A percentile compares a stretch with the other conserved stretches of the same genome.
phyloP scores from a whole-genome alignment of 2,329 filamentous ascomycete genomes.

The Metarhizium rileyi region DNA sequence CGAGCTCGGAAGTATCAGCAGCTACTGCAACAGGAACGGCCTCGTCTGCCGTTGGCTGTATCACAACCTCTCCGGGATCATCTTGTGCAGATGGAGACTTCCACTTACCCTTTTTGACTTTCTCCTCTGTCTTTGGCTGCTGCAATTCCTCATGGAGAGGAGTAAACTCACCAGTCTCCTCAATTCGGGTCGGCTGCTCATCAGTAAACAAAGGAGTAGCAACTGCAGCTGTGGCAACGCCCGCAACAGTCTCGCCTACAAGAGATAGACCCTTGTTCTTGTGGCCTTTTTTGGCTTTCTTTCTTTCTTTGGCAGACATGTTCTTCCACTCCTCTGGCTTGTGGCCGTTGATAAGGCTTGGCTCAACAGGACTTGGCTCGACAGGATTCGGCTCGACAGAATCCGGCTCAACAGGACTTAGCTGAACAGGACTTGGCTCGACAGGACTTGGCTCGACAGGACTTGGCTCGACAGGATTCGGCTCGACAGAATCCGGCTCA shows the following conservation, averaged over 20 bases:
- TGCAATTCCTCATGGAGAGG: constrained; percentile 6
- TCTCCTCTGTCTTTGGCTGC: constrained; percentile 10
- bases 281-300: constrained; percentile 12
- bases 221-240: constrained; percentile 4
- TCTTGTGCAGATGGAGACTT: constrained; percentile 7
- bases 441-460: too few species aligned
- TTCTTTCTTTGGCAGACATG: constrained; percentile 12
- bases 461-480: too few species aligned
- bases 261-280: constrained; percentile 9
- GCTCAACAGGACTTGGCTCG: too few species aligned
- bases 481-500: too few species aligned
- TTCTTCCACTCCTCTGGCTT: constrained; percentile 8
- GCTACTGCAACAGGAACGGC: not conserved
- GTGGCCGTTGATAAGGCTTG: too few species aligned
- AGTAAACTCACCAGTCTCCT: constrained; percentile 4
- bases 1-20: not conserved
- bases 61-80: not conserved
- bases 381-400: too few species aligned
- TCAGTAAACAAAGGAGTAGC: not conserved
- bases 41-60: not conserved
- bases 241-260: constrained; percentile 2
- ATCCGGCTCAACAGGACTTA: too few species aligned
- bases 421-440: too few species aligned
- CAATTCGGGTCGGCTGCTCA: constrained; percentile 4
- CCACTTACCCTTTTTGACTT: constrained; percentile 12